phyloP scores from a whole-genome alignment of 139 green algal genomes.

The Picochlorum sp. region DNA sequence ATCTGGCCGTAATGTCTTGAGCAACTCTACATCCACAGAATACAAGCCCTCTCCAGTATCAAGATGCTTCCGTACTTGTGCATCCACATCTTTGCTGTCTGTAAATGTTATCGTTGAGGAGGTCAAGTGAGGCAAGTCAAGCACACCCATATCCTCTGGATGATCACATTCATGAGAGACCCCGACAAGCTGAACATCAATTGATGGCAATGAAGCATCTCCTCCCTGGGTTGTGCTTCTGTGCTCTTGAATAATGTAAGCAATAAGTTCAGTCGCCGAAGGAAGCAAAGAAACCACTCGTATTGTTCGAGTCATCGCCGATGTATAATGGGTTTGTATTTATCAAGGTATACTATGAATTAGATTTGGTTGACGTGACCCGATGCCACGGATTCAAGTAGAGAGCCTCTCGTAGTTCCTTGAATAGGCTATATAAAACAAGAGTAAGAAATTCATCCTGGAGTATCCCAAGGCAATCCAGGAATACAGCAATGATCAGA shows the following conservation, averaged over 20 bases:
- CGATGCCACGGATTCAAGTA: too few species aligned
- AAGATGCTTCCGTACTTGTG: slow-evolving; percentile 18
- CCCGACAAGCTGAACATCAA: not conserved
- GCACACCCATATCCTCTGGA: slow-evolving; percentile 18
- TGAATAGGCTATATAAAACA: too few species aligned
- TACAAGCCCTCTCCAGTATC: slow-evolving; percentile 45
- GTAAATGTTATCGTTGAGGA: slow-evolving; percentile 46
- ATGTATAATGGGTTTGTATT: not conserved
- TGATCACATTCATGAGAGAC: slow-evolving; percentile 59
- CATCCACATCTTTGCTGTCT: slow-evolving; percentile 21
- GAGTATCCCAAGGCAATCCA: too few species aligned
- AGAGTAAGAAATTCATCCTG: too few species aligned
- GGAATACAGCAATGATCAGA: too few species aligned
- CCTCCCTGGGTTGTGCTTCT: slow-evolving; percentile 13
- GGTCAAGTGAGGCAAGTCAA: slow-evolving; percentile 40
- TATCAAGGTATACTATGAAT: slow-evolving; percentile 3
- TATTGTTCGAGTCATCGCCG: not conserved
- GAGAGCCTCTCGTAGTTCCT: too few species aligned
- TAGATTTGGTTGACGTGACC: not conserved
- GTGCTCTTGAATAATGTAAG: too few species aligned
- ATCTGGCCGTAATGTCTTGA: slow-evolving; percentile 41
- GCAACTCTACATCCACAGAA: slow-evolving; percentile 28
- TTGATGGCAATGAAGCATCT: slow-evolving; percentile 1
- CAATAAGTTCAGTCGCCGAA: slow-evolving; percentile 59
- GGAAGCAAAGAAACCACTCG: slow-evolving; percentile 61